Percentiles rank a stretch among this genome's conserved stretches.
Conservation (phyloP, 2,329 filamentous ascomycete species). For the Zalaria sp. region DNA sequence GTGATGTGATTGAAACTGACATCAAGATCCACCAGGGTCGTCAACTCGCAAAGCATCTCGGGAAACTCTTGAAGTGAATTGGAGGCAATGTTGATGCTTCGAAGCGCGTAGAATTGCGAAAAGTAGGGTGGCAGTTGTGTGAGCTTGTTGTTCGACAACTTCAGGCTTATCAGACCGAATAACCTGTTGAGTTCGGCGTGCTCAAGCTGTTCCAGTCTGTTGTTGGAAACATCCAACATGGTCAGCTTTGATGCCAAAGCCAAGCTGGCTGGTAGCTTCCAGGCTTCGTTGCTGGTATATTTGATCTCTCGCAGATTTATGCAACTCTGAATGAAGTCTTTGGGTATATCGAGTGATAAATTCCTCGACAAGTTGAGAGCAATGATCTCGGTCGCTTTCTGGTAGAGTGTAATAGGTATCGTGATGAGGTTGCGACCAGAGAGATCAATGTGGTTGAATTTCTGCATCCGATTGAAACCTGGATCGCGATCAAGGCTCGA, state of each 20-base stretch:
- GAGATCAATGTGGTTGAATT: slow-evolving; percentile 88
- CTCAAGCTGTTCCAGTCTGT: slow-evolving; percentile 74
- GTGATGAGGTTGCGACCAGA: slow-evolving; percentile 82
- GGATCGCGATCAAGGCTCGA: slow-evolving; percentile 61
- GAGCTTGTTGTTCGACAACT: slow-evolving; percentile 84
- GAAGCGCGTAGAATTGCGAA: slow-evolving; percentile 60
- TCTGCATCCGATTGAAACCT: slow-evolving; percentile 67
- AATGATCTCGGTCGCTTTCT: slow-evolving; percentile 82
- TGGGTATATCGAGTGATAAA: slow-evolving; percentile 78
- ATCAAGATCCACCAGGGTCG: slow-evolving; percentile 79
- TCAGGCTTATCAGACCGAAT: slow-evolving; percentile 69
- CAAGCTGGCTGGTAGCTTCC: slow-evolving; percentile 71
- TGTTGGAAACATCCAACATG: slow-evolving; percentile 89
- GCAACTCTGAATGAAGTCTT: slow-evolving; percentile 92
- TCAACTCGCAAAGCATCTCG: slow-evolving; percentile 66
- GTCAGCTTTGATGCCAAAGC: slow-evolving; percentile 69
- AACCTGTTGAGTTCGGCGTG: slow-evolving; percentile 68
- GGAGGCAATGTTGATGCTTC: slow-evolving; percentile 82
- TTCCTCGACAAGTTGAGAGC: slow-evolving; percentile 90
- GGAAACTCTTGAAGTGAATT: slow-evolving; percentile 83
- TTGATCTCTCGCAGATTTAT: slow-evolving; percentile 87
- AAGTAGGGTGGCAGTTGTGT: slow-evolving; percentile 70
- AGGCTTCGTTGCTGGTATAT: slow-evolving; percentile 86
- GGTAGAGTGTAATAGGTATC: slow-evolving; percentile 88
- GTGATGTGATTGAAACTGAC: slow-evolving; percentile 92